A percentile compares a stretch with the other conserved stretches of the same genome.
These are phyloP conservation scores for Massarina eburnea DNA, from an alignment of 2,329 filamentous ascomycete genomes.

Conservation along the genomic window DNA sequence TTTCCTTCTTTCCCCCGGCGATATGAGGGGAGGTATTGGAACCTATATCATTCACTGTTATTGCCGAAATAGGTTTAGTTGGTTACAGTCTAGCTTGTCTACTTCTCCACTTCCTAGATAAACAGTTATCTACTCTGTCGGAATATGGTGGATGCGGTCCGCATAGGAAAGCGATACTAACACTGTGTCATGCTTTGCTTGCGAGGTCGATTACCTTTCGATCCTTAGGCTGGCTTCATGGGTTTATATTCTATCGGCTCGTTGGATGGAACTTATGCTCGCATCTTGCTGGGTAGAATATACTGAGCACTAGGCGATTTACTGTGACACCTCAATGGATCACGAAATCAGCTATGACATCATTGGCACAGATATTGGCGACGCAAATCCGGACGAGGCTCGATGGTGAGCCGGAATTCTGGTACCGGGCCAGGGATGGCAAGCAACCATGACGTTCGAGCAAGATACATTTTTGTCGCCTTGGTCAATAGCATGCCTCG, in stretches of 20 bases:
- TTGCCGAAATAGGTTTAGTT: no score
- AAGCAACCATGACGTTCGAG: not conserved
- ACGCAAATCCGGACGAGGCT: constrained; percentile 2
- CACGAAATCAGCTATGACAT: not conserved
- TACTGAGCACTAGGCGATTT: not conserved
- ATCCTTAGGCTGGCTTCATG: constrained; percentile 2
- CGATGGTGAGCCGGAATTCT: constrained; percentile 17
- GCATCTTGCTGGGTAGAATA: constrained; percentile 1
- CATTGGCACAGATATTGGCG: constrained; percentile 1
- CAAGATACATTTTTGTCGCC: constrained; percentile 2
- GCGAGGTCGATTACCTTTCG: not conserved
- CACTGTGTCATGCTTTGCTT: constrained; percentile 1
- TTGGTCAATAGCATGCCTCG: constrained; percentile 3
- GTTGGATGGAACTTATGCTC: constrained; percentile 2
- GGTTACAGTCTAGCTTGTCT: no score
- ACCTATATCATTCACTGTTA: no score
- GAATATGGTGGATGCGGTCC: no score
- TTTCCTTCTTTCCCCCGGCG: no score
- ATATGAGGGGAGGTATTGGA: no score
- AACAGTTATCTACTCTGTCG: no score
- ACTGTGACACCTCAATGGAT: not conserved
- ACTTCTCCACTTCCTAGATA: no score
- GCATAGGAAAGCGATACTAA: not conserved
- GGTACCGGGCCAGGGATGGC: constrained; percentile 12
- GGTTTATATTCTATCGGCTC: constrained; percentile 6